phyloP scores from a whole-genome alignment of 768 basidiomycete genomes.

The Mycena latifolia region DNA sequence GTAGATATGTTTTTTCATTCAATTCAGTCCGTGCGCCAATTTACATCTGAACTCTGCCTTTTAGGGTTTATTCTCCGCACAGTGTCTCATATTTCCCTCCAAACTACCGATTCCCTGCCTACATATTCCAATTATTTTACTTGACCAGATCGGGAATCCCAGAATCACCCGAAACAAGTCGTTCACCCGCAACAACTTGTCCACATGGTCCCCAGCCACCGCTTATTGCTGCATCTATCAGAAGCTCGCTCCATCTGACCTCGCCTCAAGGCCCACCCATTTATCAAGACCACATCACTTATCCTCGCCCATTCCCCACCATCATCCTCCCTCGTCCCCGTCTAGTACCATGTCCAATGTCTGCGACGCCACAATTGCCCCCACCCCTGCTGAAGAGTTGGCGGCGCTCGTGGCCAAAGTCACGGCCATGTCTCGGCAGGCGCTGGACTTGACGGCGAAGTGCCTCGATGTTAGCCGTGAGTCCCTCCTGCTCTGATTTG shows the following conservation, averaged over 20 bases:
- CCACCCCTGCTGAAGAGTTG: slow-evolving; percentile 14
- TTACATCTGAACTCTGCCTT: no score
- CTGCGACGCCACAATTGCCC: background rate
- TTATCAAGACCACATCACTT: background rate
- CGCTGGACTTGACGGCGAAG: slow-evolving; percentile 1
- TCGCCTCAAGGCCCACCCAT: background rate
- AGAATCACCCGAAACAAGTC: no score
- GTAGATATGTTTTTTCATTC: no score
- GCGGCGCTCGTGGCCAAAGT: slow-evolving; percentile 6
- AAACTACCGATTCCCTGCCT: no score
- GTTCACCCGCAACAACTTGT: no score
- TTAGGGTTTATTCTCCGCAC: background rate
- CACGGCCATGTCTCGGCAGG: background rate
- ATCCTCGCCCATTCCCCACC: background rate
- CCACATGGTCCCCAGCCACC: no score
- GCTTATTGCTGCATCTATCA: background rate
- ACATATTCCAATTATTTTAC: no score
- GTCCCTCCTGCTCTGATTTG: no score
- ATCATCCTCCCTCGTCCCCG: no score
- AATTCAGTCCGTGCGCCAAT: no score
- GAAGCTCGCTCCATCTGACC: background rate
- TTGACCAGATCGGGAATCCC: no score
- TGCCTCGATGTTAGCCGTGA: slow-evolving; percentile 8
- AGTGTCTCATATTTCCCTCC: no score
- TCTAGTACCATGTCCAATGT: background rate